phyloP scores from a whole-genome alignment of 768 basidiomycete species.

The Psilocybe subaeruginosa region DNA sequence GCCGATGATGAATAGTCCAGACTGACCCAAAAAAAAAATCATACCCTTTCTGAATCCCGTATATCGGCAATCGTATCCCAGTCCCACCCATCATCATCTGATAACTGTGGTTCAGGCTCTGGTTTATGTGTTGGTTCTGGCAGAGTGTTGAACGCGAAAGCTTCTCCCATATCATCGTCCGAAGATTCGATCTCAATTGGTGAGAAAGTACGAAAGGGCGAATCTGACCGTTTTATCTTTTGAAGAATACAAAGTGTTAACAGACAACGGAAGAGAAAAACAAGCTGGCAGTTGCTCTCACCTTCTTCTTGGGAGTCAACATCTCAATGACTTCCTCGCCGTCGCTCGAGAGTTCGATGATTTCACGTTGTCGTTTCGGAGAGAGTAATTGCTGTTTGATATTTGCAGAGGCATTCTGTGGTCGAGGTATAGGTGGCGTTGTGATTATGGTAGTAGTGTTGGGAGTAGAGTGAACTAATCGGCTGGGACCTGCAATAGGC shows the following conservation, averaged over 20 bases:
- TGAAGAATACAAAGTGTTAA: neutral
- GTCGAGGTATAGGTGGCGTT: too few relatives aligned
- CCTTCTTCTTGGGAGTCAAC: constrained; percentile 11
- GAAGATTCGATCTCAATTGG: neutral
- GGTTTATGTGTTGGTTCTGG: neutral
- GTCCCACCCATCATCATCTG: constrained; percentile 17
- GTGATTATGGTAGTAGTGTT: too few relatives aligned
- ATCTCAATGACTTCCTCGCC: constrained; percentile 8
- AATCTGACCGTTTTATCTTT: neutral
- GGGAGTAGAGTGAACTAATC: too few relatives aligned
- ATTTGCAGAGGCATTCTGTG: too few relatives aligned
- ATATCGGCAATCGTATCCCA: constrained; percentile 27
- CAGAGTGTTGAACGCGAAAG: neutral
- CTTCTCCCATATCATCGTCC: neutral
- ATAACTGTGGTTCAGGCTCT: neutral
- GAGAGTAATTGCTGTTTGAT: neutral
- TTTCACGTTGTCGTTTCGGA: constrained; percentile 5
- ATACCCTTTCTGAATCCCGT: constrained; percentile 25
- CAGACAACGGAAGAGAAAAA: neutral
- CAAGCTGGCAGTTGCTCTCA: neutral
- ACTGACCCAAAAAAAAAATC: neutral
- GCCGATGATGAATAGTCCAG: neutral
- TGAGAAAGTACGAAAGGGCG: neutral
- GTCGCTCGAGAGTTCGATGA: constrained; percentile 19
- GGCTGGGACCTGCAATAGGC: too few relatives aligned